Percentiles rank a stretch among this genome's conserved stretches.
phyloP scores from a whole-genome alignment of 352 stramenopile species.

The Phytophthora sojae region DNA sequence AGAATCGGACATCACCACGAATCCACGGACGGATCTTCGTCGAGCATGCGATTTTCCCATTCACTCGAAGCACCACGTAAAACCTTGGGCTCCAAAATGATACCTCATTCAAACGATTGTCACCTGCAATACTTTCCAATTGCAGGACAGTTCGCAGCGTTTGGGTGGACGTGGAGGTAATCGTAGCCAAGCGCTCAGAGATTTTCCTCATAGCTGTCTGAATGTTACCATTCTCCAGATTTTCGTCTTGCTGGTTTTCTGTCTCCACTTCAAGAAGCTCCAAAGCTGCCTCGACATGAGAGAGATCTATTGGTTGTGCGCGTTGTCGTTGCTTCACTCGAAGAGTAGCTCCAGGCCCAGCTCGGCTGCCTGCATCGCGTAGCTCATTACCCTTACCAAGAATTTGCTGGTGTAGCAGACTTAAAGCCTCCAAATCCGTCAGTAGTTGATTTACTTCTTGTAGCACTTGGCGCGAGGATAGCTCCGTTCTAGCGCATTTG shows the following conservation, averaged over 20 bases:
- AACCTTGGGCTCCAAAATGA: slow-evolving; percentile 39
- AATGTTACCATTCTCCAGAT: not conserved
- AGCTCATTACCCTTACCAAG: slow-evolving; percentile 61
- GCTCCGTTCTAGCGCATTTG: slow-evolving; percentile 14
- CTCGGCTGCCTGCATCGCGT: slow-evolving; percentile 34
- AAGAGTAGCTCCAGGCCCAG: slow-evolving; percentile 8
- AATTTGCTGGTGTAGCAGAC: slow-evolving; percentile 68
- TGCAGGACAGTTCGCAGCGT: slow-evolving; percentile 29
- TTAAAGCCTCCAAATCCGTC: slow-evolving; percentile 49
- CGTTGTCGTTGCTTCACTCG: slow-evolving; percentile 32
- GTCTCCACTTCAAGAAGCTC: slow-evolving; percentile 37
- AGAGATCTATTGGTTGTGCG: slow-evolving; percentile 44
- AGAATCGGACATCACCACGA: slow-evolving; percentile 52
- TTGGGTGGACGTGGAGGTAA: slow-evolving; percentile 17
- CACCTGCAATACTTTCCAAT: slow-evolving; percentile 11
- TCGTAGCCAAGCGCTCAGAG: slow-evolving; percentile 16
- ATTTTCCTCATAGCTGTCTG: slow-evolving; percentile 22
- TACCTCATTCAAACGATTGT: slow-evolving; percentile 1
- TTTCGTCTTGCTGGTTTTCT: slow-evolving; percentile 22
- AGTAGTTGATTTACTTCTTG: slow-evolving; percentile 51
- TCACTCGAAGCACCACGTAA: slow-evolving; percentile 52
- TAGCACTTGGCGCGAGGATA: slow-evolving; percentile 17
- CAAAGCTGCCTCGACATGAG: slow-evolving; percentile 47
- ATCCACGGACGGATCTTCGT: slow-evolving; percentile 37
- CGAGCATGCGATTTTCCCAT: slow-evolving; percentile 47